Percentiles rank a stretch among this genome's conserved stretches.
Evolutionary conservation across 352 stramenopile species (phyloP).

Genomic region (Globisporangium cederbergense): DNA sequence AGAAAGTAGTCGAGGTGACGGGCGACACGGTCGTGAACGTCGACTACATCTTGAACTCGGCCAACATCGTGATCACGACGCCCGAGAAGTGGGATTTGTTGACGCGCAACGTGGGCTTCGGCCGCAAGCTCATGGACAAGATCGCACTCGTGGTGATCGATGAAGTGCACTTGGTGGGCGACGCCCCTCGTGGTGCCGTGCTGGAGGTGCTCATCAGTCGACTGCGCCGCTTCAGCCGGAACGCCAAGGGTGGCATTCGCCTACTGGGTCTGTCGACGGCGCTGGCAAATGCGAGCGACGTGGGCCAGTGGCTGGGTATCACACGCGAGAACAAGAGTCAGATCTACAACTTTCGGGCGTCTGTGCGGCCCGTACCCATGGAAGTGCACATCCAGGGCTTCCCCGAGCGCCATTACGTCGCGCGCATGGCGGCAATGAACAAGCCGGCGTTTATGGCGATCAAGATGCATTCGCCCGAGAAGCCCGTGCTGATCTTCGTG

Average conservation of each 20-base stretch:
- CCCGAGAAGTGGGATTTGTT: conserved; percentile 98
- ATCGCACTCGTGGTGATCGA: conserved; percentile 94
- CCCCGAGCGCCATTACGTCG: conserved; percentile 95
- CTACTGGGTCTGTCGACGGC: conserved; percentile 96
- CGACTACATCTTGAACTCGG: conserved; percentile 84
- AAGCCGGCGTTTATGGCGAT: conserved; percentile 98
- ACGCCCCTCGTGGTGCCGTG: conserved; percentile 91
- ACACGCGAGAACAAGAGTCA: conserved; percentile 59
- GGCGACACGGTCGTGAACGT: conserved; percentile 95
- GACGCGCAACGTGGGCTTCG: conserved; percentile 86
- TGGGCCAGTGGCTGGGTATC: conserved; percentile 97
- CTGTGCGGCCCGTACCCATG: conserved; percentile 96
- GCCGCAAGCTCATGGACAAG: conserved; percentile 60
- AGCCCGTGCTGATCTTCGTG: conserved; percentile 97
- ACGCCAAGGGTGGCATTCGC: conserved; percentile 67
- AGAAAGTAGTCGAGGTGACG: conserved; percentile 96
- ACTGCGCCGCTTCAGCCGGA: conserved; percentile 70
- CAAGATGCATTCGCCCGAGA: conserved; percentile 91
- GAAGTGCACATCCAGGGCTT: conserved; percentile 97
- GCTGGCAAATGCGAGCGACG: conserved; percentile 94
- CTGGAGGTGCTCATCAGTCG: conserved; percentile 90
- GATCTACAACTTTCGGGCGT: conserved; percentile 94
- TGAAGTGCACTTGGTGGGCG: conserved; percentile 97
- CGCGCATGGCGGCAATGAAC: conserved; percentile 99
- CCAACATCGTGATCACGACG: conserved; percentile 97